These are phyloP conservation scores for Diaporthe ilicicola DNA, from an alignment of 2,329 filamentous ascomycete species.

Conservation along the genomic window DNA sequence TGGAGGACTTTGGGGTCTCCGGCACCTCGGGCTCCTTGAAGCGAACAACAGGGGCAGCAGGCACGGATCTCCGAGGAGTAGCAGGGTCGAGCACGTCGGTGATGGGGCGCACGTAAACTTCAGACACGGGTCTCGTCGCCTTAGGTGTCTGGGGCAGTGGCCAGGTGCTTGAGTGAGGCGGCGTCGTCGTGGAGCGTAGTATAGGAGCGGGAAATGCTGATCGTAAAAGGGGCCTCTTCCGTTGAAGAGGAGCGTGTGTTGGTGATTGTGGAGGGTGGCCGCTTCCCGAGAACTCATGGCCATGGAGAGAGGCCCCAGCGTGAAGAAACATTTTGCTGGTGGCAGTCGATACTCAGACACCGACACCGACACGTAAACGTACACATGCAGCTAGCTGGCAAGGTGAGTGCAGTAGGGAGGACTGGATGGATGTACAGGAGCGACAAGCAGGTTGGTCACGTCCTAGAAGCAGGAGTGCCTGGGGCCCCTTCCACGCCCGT, in stretches of 20 bases:
- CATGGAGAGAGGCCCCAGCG: slow-evolving; percentile 66
- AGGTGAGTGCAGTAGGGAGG: background rate
- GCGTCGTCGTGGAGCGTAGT: slow-evolving; percentile 39
- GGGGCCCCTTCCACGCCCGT: background rate
- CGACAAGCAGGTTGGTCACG: background rate
- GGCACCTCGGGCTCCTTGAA: slow-evolving; percentile 52
- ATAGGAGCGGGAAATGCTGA: slow-evolving; percentile 50
- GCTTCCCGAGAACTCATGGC: slow-evolving; percentile 63
- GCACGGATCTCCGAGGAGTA: background rate
- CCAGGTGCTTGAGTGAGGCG: slow-evolving; percentile 18
- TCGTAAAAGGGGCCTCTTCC: slow-evolving; percentile 51
- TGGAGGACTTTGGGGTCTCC: slow-evolving; percentile 36
- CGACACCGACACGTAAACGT: background rate
- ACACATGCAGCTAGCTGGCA: background rate
- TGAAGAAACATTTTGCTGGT: slow-evolving; percentile 63
- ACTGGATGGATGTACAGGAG: slow-evolving; percentile 1
- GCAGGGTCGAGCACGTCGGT: slow-evolving; percentile 48
- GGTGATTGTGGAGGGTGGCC: slow-evolving; percentile 40
- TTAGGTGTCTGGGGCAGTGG: slow-evolving; percentile 19
- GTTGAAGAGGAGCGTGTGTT: slow-evolving; percentile 42
- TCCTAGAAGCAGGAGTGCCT: slow-evolving; percentile 14
- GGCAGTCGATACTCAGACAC: slow-evolving; percentile 23
- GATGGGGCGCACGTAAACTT: slow-evolving; percentile 40
- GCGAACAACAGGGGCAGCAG: slow-evolving; percentile 50
- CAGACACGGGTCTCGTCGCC: slow-evolving; percentile 26